Conservation (phyloP, 306 rosid species). For the Citrullus amarus region DNA sequence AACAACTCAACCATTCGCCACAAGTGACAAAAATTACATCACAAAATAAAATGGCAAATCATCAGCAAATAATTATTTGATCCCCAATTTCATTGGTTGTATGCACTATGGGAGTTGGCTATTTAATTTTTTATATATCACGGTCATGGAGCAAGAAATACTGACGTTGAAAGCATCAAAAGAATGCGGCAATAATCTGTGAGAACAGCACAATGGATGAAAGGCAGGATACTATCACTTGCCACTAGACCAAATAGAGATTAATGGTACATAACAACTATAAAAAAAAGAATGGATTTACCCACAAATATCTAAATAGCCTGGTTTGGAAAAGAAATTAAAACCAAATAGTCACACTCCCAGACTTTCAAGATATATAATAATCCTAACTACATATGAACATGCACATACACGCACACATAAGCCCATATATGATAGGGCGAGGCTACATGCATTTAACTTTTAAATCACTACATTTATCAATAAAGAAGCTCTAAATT, state of each 20-base stretch:
- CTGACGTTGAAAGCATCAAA: not conserved
- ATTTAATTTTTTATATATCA: not conserved
- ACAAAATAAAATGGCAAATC: not conserved
- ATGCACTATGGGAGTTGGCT: not conserved
- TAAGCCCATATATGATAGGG: not conserved
- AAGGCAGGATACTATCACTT: not conserved
- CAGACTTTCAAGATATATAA: not conserved
- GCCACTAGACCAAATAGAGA: not conserved
- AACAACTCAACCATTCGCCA: not conserved
- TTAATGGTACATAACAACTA: not conserved
- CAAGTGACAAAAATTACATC: not conserved
- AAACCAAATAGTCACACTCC: not conserved
- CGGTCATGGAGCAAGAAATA: not conserved
- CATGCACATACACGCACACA: not conserved
- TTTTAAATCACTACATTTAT: not conserved
- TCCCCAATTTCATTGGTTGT: not conserved
- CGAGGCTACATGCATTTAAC: not conserved
- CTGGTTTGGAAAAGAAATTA: not conserved
- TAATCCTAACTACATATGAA: not conserved
- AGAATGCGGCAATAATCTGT: not conserved
- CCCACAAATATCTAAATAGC: not conserved
- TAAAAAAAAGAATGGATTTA: not conserved
- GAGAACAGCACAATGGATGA: not conserved
- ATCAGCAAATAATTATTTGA: not conserved
- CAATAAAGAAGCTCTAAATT: not conserved